A percentile compares a stretch with the other conserved stretches of the same genome.
Evolutionary conservation across 2,329 filamentous ascomycete genomes (phyloP).

Genomic region (Colletotrichum chrysophilum): DNA sequence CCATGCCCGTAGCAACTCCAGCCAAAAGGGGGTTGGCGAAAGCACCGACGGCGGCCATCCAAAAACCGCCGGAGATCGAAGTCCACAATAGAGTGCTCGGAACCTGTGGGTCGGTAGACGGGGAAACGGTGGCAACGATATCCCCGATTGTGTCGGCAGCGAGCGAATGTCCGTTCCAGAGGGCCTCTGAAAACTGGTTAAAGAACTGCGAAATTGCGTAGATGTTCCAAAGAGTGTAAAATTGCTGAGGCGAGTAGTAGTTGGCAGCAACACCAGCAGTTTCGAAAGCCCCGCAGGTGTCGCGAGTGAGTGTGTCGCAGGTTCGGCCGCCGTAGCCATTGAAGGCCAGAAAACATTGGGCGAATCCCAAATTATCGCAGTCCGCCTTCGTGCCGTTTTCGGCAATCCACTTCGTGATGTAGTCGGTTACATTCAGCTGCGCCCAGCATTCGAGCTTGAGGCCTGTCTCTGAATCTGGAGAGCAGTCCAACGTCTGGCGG

Average conservation of each 20-base stretch:
- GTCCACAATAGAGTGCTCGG: slow-evolving; percentile 25
- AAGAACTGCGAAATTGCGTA: slow-evolving; percentile 32
- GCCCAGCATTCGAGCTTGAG: slow-evolving; percentile 28
- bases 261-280: slow-evolving; percentile 17
- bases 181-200: slow-evolving; percentile 31
- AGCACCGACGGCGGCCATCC: slow-evolving; percentile 17
- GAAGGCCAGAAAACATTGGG: slow-evolving; percentile 30
- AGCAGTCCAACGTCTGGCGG: background rate
- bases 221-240: slow-evolving; percentile 33
- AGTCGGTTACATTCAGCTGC: slow-evolving; percentile 25
- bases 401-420: slow-evolving; percentile 28
- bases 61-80: slow-evolving; percentile 24
- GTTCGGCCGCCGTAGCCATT: slow-evolving; percentile 29
- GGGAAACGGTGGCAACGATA: slow-evolving; percentile 29
- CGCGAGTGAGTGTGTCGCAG: slow-evolving; percentile 28
- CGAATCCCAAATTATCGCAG: slow-evolving; percentile 29
- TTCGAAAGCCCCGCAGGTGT: slow-evolving; percentile 26
- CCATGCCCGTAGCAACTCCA: slow-evolving; percentile 13
- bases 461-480: slow-evolving; percentile 7
- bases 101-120: slow-evolving; percentile 23
- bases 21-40: slow-evolving; percentile 16
- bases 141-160: slow-evolving; percentile 28
- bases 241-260: slow-evolving; percentile 29
- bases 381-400: slow-evolving; percentile 29
- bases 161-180: slow-evolving; percentile 28